A percentile compares a stretch with the other conserved stretches of the same genome.
Conservation (phyloP, 352 stramenopile genomes). For the Globisporangium carolinianum region DNA sequence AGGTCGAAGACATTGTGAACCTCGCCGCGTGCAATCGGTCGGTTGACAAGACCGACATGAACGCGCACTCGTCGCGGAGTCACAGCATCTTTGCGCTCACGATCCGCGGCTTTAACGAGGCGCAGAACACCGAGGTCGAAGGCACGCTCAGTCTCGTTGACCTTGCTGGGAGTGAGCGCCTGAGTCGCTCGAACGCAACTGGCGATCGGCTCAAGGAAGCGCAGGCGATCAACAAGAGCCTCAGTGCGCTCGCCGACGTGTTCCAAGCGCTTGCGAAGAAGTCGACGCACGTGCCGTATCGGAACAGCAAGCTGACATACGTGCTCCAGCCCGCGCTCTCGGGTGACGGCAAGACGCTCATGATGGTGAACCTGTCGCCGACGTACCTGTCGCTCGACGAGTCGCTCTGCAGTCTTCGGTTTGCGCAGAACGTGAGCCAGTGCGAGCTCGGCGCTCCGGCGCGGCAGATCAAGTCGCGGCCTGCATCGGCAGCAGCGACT, state of each 20-base stretch:
- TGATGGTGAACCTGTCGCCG: constrained; percentile 99
- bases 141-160: constrained; percentile 92
- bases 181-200: constrained; percentile 90
- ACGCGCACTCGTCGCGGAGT: constrained; percentile 95
- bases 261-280: constrained; percentile 97
- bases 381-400: constrained; percentile 93
- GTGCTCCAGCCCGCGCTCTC: constrained; percentile 97
- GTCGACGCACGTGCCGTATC: constrained; percentile 94
- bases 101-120: constrained; percentile 80
- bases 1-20: constrained; percentile 85
- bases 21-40: constrained; percentile 91
- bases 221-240: constrained; percentile 99
- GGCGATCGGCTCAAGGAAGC: constrained; percentile 94
- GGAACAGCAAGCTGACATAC: constrained; percentile 99
- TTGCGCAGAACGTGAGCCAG: constrained; percentile 96
- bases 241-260: constrained; percentile 98
- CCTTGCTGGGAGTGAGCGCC: constrained; percentile 94
- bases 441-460: constrained; percentile 95
- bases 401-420: constrained; percentile 97
- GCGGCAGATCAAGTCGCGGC: constrained; percentile 71
- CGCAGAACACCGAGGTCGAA: constrained; percentile 87
- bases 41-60: constrained; percentile 97
- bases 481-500: constrained; percentile 11
- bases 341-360: constrained; percentile 98
- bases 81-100: constrained; percentile 98